Base-by-base conservation (phyloP, 1,284 basidiomycete genomes). In the Ganoderma lucidum region DNA sequence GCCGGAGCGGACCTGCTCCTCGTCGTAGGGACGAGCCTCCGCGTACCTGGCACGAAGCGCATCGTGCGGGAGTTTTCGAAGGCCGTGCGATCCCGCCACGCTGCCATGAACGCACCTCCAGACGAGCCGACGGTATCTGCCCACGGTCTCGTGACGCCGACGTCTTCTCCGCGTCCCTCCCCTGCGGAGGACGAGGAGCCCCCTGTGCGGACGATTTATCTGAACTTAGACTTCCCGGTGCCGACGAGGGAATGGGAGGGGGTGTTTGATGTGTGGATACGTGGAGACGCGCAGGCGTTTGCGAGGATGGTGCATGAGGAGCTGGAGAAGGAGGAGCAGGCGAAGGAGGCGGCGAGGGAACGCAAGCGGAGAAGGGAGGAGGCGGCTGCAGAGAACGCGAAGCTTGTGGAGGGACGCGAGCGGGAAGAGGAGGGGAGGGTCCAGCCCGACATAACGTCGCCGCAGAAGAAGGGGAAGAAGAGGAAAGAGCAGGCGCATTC, bases 61-160 rank as follows among this genome's bases (percentile, higher is more conserved):
- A 94, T 98, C 78, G 95, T 97, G 39, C 89, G 95, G 71, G 96
- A 98, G 80, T 95, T 98, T 80, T 87, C 94, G 39, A 96, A 95
- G 80, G 92, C 93, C 12, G 89, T 94, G 39, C 87, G 86, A 70
- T 83, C 86, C 12, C 84, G 89, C 45, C 81, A 81, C 3, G 71
- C 78, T 35, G 75, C 80, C 14, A 75, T 75, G 69, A 79, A 78
- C 35, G 65, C 71, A 8, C 65, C 71, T 4, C 19, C 53, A 48
- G 70, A 65, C 56, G 72, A 72, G 61, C 65, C 68, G n/a, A 56
- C 73, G 45, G 69, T 73, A 39, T 67, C 74, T 23, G 75, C 77
- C 44, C 72, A 77, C 2, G 71, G 76, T 63, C 71, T 82, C 23
- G 75, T 80, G 5, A 83, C 84, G 3, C 81, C 85, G 23, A 75